Percentiles rank a stretch among this genome's conserved stretches.
phyloP scores from a whole-genome alignment of 306 rosid genomes.

The Fragaria ananassa region DNA sequence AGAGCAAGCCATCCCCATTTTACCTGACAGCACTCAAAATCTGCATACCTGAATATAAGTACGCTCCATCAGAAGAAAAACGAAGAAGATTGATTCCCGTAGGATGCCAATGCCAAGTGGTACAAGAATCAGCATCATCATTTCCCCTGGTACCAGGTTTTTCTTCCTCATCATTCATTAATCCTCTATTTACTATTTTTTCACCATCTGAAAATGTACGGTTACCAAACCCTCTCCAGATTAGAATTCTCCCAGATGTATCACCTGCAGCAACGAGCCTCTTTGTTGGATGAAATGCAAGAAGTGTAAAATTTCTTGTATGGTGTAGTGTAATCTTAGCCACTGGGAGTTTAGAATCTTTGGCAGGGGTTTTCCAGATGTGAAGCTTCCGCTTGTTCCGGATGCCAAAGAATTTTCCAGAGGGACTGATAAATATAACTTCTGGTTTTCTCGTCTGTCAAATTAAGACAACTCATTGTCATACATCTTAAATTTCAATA shows the following conservation, averaged over 20 bases:
- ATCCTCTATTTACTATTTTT: slow-evolving; percentile 27
- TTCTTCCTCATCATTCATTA: slow-evolving; percentile 37
- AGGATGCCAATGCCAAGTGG: slow-evolving; percentile 95
- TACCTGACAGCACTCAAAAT: slow-evolving; percentile 7
- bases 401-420: slow-evolving; percentile 68
- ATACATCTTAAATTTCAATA: slow-evolving; percentile 24
- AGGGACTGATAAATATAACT: slow-evolving; percentile 53
- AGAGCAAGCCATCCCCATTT: neutral
- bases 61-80: slow-evolving; percentile 84
- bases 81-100: slow-evolving; percentile 55
- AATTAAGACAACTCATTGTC: slow-evolving; percentile 20
- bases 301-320: slow-evolving; percentile 53
- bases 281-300: slow-evolving; percentile 77
- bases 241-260: slow-evolving; percentile 75
- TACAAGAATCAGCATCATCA: slow-evolving; percentile 83
- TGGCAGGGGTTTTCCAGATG: slow-evolving; percentile 62
- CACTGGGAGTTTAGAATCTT: slow-evolving; percentile 39
- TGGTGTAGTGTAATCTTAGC: slow-evolving; percentile 71
- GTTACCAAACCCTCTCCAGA: slow-evolving; percentile 75
- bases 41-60: slow-evolving; percentile 71
- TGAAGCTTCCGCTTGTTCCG: slow-evolving; percentile 62
- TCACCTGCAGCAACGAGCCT: slow-evolving; percentile 92
- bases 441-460: slow-evolving; percentile 70
- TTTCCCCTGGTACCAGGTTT: slow-evolving; percentile 75
- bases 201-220: slow-evolving; percentile 34